Base-by-base conservation (phyloP, 768 basidiomycete genomes). In the Royoungia palumana region DNA sequence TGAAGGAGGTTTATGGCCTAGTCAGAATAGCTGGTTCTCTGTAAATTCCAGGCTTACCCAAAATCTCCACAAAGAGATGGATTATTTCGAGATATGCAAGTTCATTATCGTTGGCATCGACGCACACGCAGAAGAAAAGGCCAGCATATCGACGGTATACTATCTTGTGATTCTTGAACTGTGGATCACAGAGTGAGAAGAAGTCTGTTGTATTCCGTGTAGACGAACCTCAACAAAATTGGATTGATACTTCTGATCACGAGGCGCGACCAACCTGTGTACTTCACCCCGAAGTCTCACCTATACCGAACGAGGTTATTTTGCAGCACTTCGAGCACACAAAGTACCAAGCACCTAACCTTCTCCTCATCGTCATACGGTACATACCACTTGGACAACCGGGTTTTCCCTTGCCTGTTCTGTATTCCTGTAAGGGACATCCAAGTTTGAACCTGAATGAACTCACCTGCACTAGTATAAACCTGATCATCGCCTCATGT, bases 281-380 rank as follows among this genome's bases (percentile, higher is more conserved):
- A 99, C 95, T 67, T 99, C 96, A 4, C 96, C 95, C 17, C 95
- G 81, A 50, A 98, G 77, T 45, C 94, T 82, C 50, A 95, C 90
- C 93, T 95, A 59, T 3, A 47, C 6, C 12, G 40, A 25, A 10
- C 12, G 30, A 17, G 19, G 47, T 47, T 49, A 44, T 30, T 45
- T 32, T 41, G 25, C 39, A 4, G 13, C 20, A 47, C 41, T 40
- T 20, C 48, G 2, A 20, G 44, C 19, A 39, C 32, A 22, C 25
- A 11, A 41, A 7, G 25, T 13, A 37, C 32, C 60, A 28, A 37
- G 27, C 12, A 49, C 30, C 68, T 40, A 42, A 91, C 92, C 85
- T 98, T 99, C 77, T 98, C 96, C 59, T 99, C 96, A 64, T 99
- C 96, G 59, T 97, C 94, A 58, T 94, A 98, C 1, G 96, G 96